Evolutionary conservation across 192 early-diverging fungal species (phyloP).

Genomic region (Coemansia sp.): DNA sequence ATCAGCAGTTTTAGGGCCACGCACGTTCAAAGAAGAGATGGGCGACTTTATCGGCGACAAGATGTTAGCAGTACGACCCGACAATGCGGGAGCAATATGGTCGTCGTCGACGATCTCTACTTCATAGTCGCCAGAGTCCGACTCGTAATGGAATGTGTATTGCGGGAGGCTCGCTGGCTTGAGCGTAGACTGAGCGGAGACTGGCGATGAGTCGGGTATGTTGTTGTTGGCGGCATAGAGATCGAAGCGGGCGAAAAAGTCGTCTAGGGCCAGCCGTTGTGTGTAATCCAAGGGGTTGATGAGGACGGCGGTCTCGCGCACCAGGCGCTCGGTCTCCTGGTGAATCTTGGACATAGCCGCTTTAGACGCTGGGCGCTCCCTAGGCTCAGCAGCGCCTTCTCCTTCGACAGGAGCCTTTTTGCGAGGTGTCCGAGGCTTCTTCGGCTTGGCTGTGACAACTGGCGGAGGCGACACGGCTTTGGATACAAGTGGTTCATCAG

Average conservation of each 20-base stretch:
- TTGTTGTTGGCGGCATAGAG: slow-evolving; percentile 2
- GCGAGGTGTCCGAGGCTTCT: neutral
- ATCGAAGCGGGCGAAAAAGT: slow-evolving; percentile 35
- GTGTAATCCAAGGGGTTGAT: slow-evolving; percentile 46
- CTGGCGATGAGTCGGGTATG: neutral
- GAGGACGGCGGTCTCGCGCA: slow-evolving; percentile 43
- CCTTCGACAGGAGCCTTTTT: neutral
- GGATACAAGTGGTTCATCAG: slow-evolving; percentile 6
- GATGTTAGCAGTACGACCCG: neutral
- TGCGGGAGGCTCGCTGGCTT: neutral
- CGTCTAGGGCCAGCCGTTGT: slow-evolving; percentile 15
- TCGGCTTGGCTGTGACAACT: neutral
- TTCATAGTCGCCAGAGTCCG: slow-evolving; percentile 34
- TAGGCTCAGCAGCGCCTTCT: neutral
- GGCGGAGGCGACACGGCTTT: neutral
- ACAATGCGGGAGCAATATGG: neutral
- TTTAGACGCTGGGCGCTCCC: slow-evolving; percentile 37
- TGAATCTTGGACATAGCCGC: slow-evolving; percentile 37
- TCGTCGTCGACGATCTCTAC: slow-evolving; percentile 32
- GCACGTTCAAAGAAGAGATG: neutral
- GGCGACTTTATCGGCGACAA: neutral
- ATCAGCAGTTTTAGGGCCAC: neutral
- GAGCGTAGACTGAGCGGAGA: neutral
- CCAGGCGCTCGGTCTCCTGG: slow-evolving; percentile 46
- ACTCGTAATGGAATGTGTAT: slow-evolving; percentile 14